Evolutionary conservation across 352 stramenopile species (phyloP).

Genomic region (Globisporangium barbulae): DNA sequence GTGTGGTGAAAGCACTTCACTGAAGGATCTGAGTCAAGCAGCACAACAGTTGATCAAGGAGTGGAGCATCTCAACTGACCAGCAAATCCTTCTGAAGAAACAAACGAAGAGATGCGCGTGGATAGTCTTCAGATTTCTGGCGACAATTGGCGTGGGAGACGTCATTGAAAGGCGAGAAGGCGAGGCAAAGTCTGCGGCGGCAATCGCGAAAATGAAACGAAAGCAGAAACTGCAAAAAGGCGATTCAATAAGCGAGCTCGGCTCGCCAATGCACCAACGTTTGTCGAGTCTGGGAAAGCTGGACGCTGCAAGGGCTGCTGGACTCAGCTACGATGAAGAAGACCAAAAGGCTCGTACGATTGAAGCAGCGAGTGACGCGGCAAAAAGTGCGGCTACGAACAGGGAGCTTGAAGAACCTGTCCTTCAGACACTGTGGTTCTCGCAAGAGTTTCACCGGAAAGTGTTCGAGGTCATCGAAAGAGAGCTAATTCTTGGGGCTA

Average conservation of each 20-base stretch:
- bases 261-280: conserved; percentile 19
- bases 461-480: conserved; percentile 85
- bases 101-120: conserved; percentile 67
- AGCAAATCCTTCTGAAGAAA: conserved; percentile 67
- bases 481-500: conserved; percentile 66
- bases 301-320: conserved; percentile 21
- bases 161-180: conserved; percentile 66
- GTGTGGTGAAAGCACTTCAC: not conserved
- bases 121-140: conserved; percentile 82
- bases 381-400: conserved; percentile 73
- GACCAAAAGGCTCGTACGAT: conserved; percentile 48
- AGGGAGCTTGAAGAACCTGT: conserved; percentile 68
- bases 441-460: conserved; percentile 83
- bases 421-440: conserved; percentile 85
- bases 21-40: conserved; percentile 1
- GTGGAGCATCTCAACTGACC: conserved; percentile 56
- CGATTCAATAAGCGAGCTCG: conserved; percentile 16
- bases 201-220: conserved; percentile 66
- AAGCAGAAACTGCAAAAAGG: conserved; percentile 60
- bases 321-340: conserved; percentile 47
- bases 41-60: conserved; percentile 28
- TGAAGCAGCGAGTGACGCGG: conserved; percentile 76
- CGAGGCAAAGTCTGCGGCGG: conserved; percentile 63
- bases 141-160: conserved; percentile 64
- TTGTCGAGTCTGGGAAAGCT: conserved; percentile 13